Conservation (phyloP, 345 rosid species). For the Populus davidiana region DNA sequence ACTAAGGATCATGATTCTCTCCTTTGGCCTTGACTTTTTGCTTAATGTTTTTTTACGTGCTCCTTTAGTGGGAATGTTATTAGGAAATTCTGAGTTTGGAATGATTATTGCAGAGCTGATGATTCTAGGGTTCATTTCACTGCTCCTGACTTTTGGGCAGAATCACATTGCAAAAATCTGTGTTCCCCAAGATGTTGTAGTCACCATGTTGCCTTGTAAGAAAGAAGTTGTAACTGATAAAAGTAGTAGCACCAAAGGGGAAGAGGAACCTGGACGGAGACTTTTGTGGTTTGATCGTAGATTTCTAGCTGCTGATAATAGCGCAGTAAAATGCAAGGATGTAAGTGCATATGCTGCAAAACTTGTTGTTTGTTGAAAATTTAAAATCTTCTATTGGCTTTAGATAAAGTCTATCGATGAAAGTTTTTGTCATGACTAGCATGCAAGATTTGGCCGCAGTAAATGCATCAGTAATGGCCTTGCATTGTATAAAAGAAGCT, state of each 20-base stretch:
- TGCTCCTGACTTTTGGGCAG: conserved; percentile 77
- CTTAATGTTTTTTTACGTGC: neutral
- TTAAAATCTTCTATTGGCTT: neutral
- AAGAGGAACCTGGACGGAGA: conserved; percentile 44
- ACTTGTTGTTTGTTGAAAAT: neutral
- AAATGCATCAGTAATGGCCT: neutral
- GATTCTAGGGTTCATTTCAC: conserved; percentile 90
- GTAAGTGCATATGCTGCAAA: conserved; percentile 34
- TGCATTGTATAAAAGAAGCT: neutral
- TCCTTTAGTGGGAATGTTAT: neutral
- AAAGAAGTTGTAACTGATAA: conserved; percentile 10
- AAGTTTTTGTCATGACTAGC: neutral
- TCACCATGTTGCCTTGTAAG: conserved; percentile 71
- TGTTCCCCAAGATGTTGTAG: conserved; percentile 51
- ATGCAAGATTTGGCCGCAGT: neutral
- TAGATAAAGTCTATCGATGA: neutral
- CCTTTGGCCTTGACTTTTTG: neutral
- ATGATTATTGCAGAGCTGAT: conserved; percentile 70
- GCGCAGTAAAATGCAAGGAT: conserved; percentile 41
- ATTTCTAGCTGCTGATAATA: conserved; percentile 35
- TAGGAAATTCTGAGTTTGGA: neutral
- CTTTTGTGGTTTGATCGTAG: conserved; percentile 62
- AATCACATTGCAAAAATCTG: conserved; percentile 58
- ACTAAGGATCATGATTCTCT: neutral
- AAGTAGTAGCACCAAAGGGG: conserved; percentile 1